Base-by-base conservation (phyloP, 768 basidiomycete genomes). In the Leccinum disarticulatum region DNA sequence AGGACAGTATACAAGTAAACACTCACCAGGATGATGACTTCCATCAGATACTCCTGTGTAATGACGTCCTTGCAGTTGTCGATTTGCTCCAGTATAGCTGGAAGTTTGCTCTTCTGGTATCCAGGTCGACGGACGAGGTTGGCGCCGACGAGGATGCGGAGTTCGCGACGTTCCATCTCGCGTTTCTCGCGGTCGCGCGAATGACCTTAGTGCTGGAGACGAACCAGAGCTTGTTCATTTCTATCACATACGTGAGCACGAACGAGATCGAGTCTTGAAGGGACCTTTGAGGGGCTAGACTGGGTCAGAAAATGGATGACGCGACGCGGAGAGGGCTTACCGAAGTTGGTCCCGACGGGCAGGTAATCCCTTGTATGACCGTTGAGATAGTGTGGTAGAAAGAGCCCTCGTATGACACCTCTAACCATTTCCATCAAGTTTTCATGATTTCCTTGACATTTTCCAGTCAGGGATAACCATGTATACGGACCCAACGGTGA, bases 221-320 rank as follows among this genome's bases (percentile, higher is more conserved):
- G 91, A 3, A 98, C 97, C 97, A 98, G 27, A 98, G 87, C 73
- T 98, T 99, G 83, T 98, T 99, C 96, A 98, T 99, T 72, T 98
- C 97, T 71, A 99, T 93, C 69, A 99, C 98, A 99, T 28, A 7
- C 28, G 28, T 28, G 28, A 28, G 82, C 46, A 98, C 95, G 71
- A 98, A 98, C 3, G 86, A n/a, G n/a, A n/a, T n/a, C n/a, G n/a
- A n/a, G n/a, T n/a, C 97, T 76, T 95, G 89, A 2, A 99, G 80
- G 70, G 93, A 92, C 52, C 97, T 97, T 52, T 79, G 73, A 15
- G 95, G 92, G 28, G 15, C 95, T 97, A 62, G 52, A n/a, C 46
- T 17, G 22, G 22, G 36, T 4, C 10, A 25, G 17, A 6, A 15
- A 57, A 28, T 1, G 4, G 36, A 28, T 10, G 43, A 15, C 30